Base-by-base conservation (phyloP, 2,329 filamentous ascomycete genomes). In the Periconia sp. region DNA sequence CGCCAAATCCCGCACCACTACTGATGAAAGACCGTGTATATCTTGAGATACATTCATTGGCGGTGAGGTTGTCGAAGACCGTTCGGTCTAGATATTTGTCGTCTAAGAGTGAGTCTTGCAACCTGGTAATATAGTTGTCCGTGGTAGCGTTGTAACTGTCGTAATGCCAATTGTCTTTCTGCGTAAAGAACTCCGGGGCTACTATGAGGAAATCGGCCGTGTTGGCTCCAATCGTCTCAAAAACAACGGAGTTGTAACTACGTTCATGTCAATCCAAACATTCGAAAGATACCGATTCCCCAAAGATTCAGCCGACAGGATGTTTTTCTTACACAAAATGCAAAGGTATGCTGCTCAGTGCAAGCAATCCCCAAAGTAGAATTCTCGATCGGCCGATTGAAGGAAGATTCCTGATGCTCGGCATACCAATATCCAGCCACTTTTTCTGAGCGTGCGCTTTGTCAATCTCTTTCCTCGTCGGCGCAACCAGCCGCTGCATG, bases 401-500 rank as follows among this genome's bases (percentile, higher is more conserved):
- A 6, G 24, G 26, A 7, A 74, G 29, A 46, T 75, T 78, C 4
- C 70, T 56, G 3, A 73, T 26, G 19, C 72, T 75, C 5, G 69
- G 63, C 4, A 76, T 58, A 0, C 78, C 76, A 36, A 56, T 52
- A 22, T 54, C 52, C 2, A 80, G 55, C 69, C 71, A 75, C 13
- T 52, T 61, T 2, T 66, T 59, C 30, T 53, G 48, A 0, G 48
- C 31, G 59, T 83, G 79, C 1, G 75, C 76, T 11, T 46, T 51
- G 37, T 82, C 73, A 5, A 81, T 57, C 30, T 82, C 77, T 5
- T 57, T 48, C 13, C 79, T 61, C 1, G 74, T 79, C 0, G 79
- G 79, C 0, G 78, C 70, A n/a, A 62, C 70, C 9, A 82, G 57
- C 11, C 73, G 65, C 43, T 82, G 79, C 74, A 79, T 79, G 39